Evolutionary conservation across 441 rosid species (phyloP).

Genomic region (Pelargonium fulgidum): DNA sequence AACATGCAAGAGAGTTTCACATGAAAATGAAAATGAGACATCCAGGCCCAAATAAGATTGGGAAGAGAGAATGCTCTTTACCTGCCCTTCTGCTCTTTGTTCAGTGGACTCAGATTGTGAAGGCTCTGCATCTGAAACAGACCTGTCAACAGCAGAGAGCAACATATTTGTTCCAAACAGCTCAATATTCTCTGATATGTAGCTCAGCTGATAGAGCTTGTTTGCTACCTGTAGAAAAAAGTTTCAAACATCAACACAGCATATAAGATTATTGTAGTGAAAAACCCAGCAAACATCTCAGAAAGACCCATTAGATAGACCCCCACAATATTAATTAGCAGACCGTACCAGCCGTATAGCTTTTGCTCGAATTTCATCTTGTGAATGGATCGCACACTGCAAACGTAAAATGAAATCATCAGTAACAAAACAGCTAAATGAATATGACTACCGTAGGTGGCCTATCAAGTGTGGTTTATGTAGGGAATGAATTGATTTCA

Average conservation of each 20-base stretch:
- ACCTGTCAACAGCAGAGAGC: conserved; percentile 61
- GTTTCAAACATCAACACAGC: conserved; percentile 4
- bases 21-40: not conserved
- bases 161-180: conserved; percentile 82
- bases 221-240: conserved; percentile 67
- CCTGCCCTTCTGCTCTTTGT: conserved; percentile 61
- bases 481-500: no score
- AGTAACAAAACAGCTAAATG: not conserved
- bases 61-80: conserved; percentile 21
- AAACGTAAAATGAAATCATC: conserved; percentile 20
- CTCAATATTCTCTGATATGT: conserved; percentile 70
- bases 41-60: not conserved
- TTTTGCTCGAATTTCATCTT: conserved; percentile 91
- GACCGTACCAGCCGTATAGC: conserved; percentile 86
- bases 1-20: conserved; percentile 38
- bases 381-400: conserved; percentile 97
- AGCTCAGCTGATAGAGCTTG: conserved; percentile 83
- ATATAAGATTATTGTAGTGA: not conserved
- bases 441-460: not conserved
- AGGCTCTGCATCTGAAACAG: conserved; percentile 32
- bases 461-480: no score
- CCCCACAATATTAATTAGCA: conserved; percentile 15
- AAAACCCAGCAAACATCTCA: conserved; percentile 11
- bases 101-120: conserved; percentile 41
- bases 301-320: conserved; percentile 9